Base-by-base conservation (phyloP, 2,329 filamentous ascomycete genomes). In the Ophiostoma perfectum region DNA sequence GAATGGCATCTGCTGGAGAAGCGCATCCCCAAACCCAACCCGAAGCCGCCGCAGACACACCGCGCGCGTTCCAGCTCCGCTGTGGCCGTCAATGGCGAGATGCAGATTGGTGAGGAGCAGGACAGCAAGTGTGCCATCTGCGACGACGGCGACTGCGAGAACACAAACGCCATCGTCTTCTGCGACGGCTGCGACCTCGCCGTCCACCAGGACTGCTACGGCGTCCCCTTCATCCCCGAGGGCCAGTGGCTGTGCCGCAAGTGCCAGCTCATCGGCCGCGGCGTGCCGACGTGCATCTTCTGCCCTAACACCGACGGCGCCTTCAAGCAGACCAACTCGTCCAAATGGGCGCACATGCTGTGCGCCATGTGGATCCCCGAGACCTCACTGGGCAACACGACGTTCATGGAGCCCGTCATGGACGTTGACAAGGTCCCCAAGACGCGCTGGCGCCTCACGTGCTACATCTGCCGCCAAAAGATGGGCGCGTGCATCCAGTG, bases 401-500 rank as follows among this genome's bases (percentile, higher is more conserved):
- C 93, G 7, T 95, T 98, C 76, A 97, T 98, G 92, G 95, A 99
- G 75, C 95, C 95, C 0, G 93, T 99, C 66, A 96, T 95, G 83
- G 95, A 98, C 73, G 92, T 99, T 47, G 95, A 99, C 77, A 97
- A 97, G 78, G 94, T 99, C 3, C 95, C 95, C 0, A 95, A 93
- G 76, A 93, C 89, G 70, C 86, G 95, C 71, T 99, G 95, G 95
- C 96, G 91, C 77, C 81, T 97, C 75, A 89, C 86, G 55, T 99
- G 95, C 80, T 99, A 99, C 78, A 96, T 99, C 69, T 99, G 95
- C 80, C 90, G 93, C 72, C 95, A 99, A 79, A 90, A 89, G 74
- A 99, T 99, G 95, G 95, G 95, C 36, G 94, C 95, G 55, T 98
- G 94, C 78, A 97, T 99, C 70, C 95, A 99, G 78, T 99, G 95